phyloP scores from a whole-genome alignment of 176 grass and related monocot genomes.

The Dactylis glomerata region DNA sequence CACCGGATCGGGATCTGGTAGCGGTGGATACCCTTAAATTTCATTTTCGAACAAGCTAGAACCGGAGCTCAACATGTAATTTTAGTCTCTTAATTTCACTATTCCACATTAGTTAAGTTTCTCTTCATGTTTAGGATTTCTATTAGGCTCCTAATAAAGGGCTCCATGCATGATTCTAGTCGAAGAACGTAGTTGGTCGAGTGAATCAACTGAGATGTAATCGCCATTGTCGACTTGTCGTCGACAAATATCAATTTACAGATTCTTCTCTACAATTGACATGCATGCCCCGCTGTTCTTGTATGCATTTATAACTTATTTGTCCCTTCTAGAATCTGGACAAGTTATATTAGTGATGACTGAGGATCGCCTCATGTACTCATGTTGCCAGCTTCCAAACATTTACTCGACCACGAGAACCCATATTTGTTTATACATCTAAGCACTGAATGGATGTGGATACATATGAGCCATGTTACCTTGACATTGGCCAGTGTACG shows the following conservation, averaged over 20 bases:
- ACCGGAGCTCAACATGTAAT: not conserved
- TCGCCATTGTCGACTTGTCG: not conserved
- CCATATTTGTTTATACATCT: too few relatives aligned
- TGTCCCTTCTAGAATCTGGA: not conserved
- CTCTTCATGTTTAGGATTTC: not conserved
- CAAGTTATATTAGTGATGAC: not conserved
- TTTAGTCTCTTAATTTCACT: not conserved
- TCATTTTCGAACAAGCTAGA: not conserved
- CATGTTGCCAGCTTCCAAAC: too few relatives aligned
- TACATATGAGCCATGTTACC: too few relatives aligned
- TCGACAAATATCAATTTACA: not conserved
- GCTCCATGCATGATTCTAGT: not conserved
- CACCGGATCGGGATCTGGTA: constrained; percentile 9
- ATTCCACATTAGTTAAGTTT: not conserved
- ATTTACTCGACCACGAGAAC: not conserved
- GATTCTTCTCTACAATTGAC: not conserved
- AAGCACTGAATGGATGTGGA: too few relatives aligned
- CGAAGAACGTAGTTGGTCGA: not conserved
- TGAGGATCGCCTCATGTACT: not conserved
- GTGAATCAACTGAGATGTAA: not conserved
- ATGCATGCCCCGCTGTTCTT: not conserved
- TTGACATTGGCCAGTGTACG: too few relatives aligned
- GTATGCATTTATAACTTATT: not conserved
- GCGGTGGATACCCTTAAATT: constrained; percentile 2
- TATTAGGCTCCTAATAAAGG: not conserved